Evolutionary conservation across 495 filamentous ascomycete species (phyloP), one percentile per base, ranked within the genome.

Genomic region (Penicillium dipodomyicola): DNA sequence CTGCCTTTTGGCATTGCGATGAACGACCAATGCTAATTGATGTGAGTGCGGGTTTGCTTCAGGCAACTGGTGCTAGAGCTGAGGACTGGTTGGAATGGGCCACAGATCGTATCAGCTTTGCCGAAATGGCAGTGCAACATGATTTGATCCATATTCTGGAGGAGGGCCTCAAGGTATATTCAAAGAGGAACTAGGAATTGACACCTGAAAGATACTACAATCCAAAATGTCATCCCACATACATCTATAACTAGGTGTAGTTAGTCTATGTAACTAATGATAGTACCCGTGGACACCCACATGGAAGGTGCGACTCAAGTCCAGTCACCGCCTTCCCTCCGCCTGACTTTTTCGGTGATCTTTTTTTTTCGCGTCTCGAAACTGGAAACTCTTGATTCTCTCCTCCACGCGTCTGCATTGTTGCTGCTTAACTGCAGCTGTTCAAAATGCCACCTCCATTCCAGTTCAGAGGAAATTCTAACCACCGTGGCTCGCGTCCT

Each of bases 21-120:
- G 67, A 68, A 59, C 77, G 85, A 33, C 80, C 82, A 6, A 72
- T 75, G 1, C 49, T 89, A n/a, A 73, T 90, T 29, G 87, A 89
- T 67, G 83, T 87, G 9, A 87, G 84, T 55, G 76, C 82, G 12
- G 87, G 86, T 8, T 59, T 89, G 53, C 61, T 90, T 15, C 75
- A 77, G 39, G 78, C 79, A 0, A 47, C 49, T 44, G 83, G 83
- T 3, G 77, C 82, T 1, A 73, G 81, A 45, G 84, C 81, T 9
- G 80, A 85, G 67, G 58, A 70, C 4, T 86, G 81, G 80, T 51
- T 90, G 44, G 75, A 82, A 15, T 91, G 86, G 85, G 77, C 73
- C 65, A 78, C 70, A 14, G 77, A 58, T 20, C 65, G 79, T 35
- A 81, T 88, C 4, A 87, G 84, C 57, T 91, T 87, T 62, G 64